Base-by-base conservation (phyloP, 2,329 filamentous ascomycete genomes). In the Cladorrhinum sp. region DNA sequence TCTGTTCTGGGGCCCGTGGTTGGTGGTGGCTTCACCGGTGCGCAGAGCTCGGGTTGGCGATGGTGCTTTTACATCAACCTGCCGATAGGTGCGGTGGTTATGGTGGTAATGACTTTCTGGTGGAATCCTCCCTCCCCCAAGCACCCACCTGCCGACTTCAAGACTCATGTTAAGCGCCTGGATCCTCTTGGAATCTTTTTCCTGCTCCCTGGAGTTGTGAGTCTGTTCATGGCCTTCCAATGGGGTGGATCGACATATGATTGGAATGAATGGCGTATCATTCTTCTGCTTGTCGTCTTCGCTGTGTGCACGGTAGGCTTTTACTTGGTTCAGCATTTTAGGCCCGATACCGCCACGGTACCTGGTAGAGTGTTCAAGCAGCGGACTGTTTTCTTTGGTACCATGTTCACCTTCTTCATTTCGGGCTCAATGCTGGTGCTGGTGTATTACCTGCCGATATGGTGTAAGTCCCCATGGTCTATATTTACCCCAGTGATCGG, bases 51-150 rank as follows among this genome's bases (percentile, higher is more conserved):
- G 20, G 41, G 41, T 7, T 85, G 82, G 82, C 75, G 78, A 53
- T 81, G 83, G 83, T 85, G 83, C 67, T 85, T 85, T 66, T 85
- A 81, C 67, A 80, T 85, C 67, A 85, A 85, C 62, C 76, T 85
- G 16, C 83, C 83, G 7, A 76, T 85, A 56, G 83, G 82, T 20
- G 80, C 74, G 24, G 72, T 80, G n/a, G 78, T 79, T 3, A 73
- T 79, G n/a, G 9, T 78, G 10, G 78, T 79, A 57, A 76, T 85
- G 57, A 70, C 78, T 41, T 72, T 84, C 57, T 78, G 81, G 66
- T 78, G 82, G 64, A 74, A 79, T 13, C 69, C 77, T 12, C 77
- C 81, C 2, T 66, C 68, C 50, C 70, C 70, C 27, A 64, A 68
- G 2, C 61, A 65, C 23, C 67, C 69, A 16, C 66, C 74, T 7